Conservation (phyloP, 139 green algal genomes). For the Haematococcus lacustris region DNA sequence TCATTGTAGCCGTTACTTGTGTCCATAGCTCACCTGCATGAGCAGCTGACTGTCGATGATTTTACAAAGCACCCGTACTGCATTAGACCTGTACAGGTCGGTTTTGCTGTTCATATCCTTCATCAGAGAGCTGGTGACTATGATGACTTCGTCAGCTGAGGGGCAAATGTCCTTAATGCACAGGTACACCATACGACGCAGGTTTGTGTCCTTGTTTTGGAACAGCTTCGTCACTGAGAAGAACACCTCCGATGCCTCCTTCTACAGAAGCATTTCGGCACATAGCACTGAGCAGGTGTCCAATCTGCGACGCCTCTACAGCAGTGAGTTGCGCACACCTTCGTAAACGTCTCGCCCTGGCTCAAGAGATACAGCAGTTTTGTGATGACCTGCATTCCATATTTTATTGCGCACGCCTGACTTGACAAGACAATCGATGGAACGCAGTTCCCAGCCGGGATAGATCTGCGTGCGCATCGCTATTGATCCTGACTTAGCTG, state of each 20-base stretch:
- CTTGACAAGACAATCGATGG: too few relatives aligned
- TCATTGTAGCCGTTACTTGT: too few relatives aligned
- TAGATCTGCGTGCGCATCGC: neutral
- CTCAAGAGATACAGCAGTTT: slow-evolving; percentile 97
- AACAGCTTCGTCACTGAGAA: slow-evolving; percentile 98
- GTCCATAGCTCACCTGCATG: slow-evolving; percentile 31
- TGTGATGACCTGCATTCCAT: slow-evolving; percentile 95
- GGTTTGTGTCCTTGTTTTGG: slow-evolving; percentile 89
- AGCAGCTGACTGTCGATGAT: slow-evolving; percentile 91
- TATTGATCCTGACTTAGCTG: neutral
- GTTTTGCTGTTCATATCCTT: slow-evolving; percentile 98
- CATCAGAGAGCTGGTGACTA: slow-evolving; percentile 97
- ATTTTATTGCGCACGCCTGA: too few relatives aligned
- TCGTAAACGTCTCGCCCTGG: slow-evolving; percentile 97
- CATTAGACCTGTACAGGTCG: slow-evolving; percentile 92
- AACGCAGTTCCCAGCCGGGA: too few relatives aligned
- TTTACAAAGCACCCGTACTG: slow-evolving; percentile 93
- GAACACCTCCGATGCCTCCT: slow-evolving; percentile 95
- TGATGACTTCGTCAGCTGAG: slow-evolving; percentile 92
- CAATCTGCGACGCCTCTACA: neutral
- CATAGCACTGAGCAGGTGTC: slow-evolving; percentile 19
- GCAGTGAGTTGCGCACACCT: slow-evolving; percentile 53
- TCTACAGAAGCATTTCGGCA: too few relatives aligned
- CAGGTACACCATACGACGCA: slow-evolving; percentile 97
- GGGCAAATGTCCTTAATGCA: slow-evolving; percentile 98